Conservation (phyloP, 1,139 yeast genomes). For the Wickerhamomyces sp. region DNA sequence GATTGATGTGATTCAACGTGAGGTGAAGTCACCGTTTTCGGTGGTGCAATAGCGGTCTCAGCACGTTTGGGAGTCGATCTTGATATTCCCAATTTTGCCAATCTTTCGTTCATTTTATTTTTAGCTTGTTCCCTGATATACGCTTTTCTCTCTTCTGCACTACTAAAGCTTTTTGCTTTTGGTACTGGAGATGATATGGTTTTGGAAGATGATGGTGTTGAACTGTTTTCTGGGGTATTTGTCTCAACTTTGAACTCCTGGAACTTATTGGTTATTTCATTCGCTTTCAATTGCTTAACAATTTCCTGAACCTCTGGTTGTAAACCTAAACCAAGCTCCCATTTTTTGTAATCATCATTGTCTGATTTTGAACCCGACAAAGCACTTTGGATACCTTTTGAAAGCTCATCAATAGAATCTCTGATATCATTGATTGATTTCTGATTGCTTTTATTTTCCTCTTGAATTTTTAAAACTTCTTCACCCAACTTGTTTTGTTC, state of each 20-base stretch:
- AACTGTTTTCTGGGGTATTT: conserved; percentile 4
- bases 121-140: conserved; percentile 89
- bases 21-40: conserved; percentile 9
- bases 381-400: conserved; percentile 54
- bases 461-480: conserved; percentile 48
- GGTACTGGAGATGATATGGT: conserved; percentile 9
- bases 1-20: conserved; percentile 22
- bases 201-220: conserved; percentile 10
- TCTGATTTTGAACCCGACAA: conserved; percentile 44
- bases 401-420: conserved; percentile 65
- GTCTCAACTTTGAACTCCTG: conserved; percentile 3
- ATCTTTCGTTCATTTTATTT: conserved; percentile 80
- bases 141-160: conserved; percentile 70
- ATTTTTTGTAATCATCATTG: conserved; percentile 45
- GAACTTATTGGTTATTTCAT: conserved; percentile 12
- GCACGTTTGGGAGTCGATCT: not conserved
- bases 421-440: conserved; percentile 68
- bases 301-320: conserved; percentile 62
- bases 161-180: conserved; percentile 23
- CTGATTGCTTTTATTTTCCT: conserved; percentile 52
- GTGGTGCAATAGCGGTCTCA: not conserved
- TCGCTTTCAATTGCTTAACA: conserved; percentile 46
- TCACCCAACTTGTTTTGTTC: conserved; percentile 54
- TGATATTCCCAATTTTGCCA: conserved; percentile 75
- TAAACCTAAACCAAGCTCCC: conserved; percentile 85